These are phyloP conservation scores for Camelina hispida DNA, from an alignment of 345 rosid genomes.

Conservation along the genomic window DNA sequence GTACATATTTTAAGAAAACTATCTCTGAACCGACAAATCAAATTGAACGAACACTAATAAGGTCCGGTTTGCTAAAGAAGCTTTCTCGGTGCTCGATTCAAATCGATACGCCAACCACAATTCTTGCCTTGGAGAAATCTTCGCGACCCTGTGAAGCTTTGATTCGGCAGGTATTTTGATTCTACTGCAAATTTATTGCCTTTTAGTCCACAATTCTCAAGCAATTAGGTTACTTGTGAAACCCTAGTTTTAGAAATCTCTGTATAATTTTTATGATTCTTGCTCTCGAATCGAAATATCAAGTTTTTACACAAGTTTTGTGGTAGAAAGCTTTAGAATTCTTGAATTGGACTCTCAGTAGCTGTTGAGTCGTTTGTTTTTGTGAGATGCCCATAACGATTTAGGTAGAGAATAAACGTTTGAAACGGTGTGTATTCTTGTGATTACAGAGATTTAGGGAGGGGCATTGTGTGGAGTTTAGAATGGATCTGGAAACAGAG, in stretches of 20 bases:
- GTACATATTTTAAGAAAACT: no score
- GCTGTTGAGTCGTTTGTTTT: neutral
- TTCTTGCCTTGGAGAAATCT: neutral
- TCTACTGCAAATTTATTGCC: neutral
- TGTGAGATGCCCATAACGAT: neutral
- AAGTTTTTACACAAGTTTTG: neutral
- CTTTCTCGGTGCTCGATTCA: no score
- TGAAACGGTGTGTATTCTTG: neutral
- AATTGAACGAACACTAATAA: no score
- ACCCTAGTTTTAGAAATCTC: neutral
- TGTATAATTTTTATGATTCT: neutral
- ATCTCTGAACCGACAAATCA: no score
- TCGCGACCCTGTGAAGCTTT: constrained; percentile 12
- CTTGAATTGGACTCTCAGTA: no score
- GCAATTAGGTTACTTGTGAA: neutral
- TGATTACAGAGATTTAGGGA: neutral
- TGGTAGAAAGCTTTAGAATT: neutral
- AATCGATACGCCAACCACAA: no score
- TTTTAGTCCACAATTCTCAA: neutral
- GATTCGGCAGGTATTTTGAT: constrained; percentile 12
- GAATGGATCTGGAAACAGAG: constrained; percentile 84
- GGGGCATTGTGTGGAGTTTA: constrained; percentile 29
- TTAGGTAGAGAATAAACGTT: neutral
- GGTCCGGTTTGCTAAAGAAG: no score
- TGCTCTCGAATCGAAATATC: constrained; percentile 22